A percentile compares a stretch with the other conserved stretches of the same genome.
Conservation (phyloP, 805 yeast species). For the Monosporozyma servazzii region DNA sequence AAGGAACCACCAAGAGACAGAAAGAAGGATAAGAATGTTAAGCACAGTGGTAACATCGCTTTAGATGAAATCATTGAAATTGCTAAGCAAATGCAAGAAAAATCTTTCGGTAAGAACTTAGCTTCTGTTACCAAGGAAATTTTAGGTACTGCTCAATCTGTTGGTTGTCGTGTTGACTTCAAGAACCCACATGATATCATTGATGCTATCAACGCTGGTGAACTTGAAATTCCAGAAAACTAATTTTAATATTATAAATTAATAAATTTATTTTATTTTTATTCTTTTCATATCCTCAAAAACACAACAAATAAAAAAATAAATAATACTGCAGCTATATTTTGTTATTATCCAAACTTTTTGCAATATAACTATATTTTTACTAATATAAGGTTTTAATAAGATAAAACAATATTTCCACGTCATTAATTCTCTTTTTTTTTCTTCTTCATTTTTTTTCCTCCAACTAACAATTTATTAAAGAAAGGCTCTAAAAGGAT, state of each 20-base stretch:
- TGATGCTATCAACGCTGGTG: slow-evolving; percentile 98
- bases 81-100: slow-evolving; percentile 95
- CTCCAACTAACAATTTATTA: background rate
- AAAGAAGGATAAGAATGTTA: slow-evolving; percentile 99
- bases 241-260: slow-evolving; percentile 14
- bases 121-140: slow-evolving; percentile 97
- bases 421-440: slow-evolving; percentile 5
- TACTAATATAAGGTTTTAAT: slow-evolving; percentile 10
- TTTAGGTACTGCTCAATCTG: slow-evolving; percentile 99
- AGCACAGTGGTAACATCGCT: slow-evolving; percentile 98
- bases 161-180: slow-evolving; percentile 98
- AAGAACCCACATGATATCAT: slow-evolving; percentile 99
- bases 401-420: slow-evolving; percentile 6
- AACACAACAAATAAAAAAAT: background rate
- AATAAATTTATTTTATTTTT: background rate
- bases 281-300: background rate
- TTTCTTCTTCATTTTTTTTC: background rate
- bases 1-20: slow-evolving; percentile 99
- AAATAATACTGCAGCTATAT: background rate
- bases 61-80: slow-evolving; percentile 93
- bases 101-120: slow-evolving; percentile 95
- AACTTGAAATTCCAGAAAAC: slow-evolving; percentile 57
- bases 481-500: background rate
- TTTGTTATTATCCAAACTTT: background rate
- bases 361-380: slow-evolving; percentile 4